Conservation (phyloP, 495 filamentous ascomycete species). For the Neurospora sp. region DNA sequence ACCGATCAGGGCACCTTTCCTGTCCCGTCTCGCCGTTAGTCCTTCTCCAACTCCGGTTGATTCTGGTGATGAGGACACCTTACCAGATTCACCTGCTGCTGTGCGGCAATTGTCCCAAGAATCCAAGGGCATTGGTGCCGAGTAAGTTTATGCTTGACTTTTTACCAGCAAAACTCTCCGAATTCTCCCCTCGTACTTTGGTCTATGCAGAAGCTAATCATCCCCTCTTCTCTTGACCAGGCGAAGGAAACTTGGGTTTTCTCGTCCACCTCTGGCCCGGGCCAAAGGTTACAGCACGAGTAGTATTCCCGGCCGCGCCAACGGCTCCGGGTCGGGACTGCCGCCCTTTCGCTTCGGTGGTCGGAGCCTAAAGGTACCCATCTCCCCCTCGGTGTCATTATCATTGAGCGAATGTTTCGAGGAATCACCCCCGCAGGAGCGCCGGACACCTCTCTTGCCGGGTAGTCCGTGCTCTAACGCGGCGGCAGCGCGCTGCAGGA, state of each 20-base stretch:
- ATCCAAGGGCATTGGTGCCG: constrained; percentile 32
- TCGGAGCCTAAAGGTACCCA: constrained; percentile 29
- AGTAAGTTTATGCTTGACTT: constrained; percentile 33
- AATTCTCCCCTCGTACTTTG: neutral
- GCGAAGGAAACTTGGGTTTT: constrained; percentile 48
- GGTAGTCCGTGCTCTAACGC: constrained; percentile 39
- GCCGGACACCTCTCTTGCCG: constrained; percentile 30
- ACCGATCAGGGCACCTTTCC: constrained; percentile 74
- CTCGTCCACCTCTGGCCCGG: constrained; percentile 51
- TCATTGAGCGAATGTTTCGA: constrained; percentile 71
- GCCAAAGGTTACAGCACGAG: constrained; percentile 49
- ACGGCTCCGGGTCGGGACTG: constrained; percentile 47
- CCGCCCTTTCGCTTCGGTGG: constrained; percentile 70
- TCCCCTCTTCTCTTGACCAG: constrained; percentile 22
- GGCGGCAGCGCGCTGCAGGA: constrained; percentile 49
- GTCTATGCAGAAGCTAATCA: neutral
- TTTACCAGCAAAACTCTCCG: neutral
- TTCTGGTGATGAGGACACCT: constrained; percentile 32
- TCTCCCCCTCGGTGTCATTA: constrained; percentile 41
- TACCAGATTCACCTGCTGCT: constrained; percentile 39
- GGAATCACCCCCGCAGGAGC: constrained; percentile 67
- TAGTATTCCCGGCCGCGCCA: constrained; percentile 32
- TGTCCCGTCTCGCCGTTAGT: constrained; percentile 46
- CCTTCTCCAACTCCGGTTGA: constrained; percentile 55
- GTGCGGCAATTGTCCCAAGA: constrained; percentile 44